Evolutionary conservation across 768 basidiomycete species (phyloP).

Genomic region (Podaxis sp.): DNA sequence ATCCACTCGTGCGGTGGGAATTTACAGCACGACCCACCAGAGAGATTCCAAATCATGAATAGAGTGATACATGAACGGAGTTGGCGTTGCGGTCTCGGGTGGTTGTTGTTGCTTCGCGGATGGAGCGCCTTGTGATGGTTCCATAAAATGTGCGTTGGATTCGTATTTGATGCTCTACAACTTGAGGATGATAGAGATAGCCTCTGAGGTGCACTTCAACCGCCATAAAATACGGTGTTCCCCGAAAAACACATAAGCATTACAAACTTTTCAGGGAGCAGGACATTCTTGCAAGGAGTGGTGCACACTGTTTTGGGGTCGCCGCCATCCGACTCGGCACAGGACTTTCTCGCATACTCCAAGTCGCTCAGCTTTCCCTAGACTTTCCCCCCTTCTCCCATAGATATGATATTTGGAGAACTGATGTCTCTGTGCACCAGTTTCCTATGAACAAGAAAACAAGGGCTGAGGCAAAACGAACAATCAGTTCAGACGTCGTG

Average conservation of each 20-base stretch:
- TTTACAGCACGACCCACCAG: neutral
- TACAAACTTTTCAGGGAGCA: no score
- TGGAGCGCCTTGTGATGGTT: neutral
- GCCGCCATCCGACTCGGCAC: no score
- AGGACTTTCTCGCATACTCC: slow-evolving; percentile 6
- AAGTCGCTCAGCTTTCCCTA: slow-evolving; percentile 5
- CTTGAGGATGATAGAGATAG: neutral
- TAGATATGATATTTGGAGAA: neutral
- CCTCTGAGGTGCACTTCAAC: neutral
- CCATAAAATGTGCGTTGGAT: neutral
- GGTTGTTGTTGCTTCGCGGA: neutral
- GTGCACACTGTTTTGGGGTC: neutral
- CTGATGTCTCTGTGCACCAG: slow-evolving; percentile 10
- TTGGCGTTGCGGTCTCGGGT: neutral
- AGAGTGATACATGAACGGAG: neutral
- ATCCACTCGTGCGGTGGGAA: neutral
- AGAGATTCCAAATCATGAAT: neutral
- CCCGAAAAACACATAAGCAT: neutral
- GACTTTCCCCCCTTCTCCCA: neutral
- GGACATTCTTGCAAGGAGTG: neutral
- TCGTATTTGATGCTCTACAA: no score
- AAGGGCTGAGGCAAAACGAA: neutral
- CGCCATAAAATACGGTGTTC: neutral
- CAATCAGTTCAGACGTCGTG: neutral
- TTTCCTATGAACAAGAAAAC: neutral